Evolutionary conservation across 192 early-diverging fungal species (phyloP), one percentile per base, ranked within the genome.

Genomic region (Diversispora epigaea): DNA sequence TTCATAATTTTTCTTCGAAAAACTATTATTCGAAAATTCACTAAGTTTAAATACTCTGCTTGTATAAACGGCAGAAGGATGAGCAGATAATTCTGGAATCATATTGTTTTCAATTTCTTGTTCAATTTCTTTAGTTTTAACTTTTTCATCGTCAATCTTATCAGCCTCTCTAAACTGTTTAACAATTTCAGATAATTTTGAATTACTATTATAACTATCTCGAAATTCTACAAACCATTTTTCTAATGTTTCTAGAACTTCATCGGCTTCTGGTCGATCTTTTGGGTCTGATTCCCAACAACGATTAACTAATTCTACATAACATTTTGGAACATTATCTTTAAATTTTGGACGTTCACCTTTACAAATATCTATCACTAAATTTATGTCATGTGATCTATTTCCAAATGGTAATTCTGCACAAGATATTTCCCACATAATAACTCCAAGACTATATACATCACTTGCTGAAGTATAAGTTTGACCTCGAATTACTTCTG

Each of bases 201-300:
- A 8, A 49, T 14, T 49, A 14, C 3, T 11, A 49, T 49, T 2
- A 49, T 11, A 14, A 11, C 9, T 14, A 49, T 49, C 14, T 14
- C 47, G 25, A 32, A 32, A 32, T 32, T 32, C 25, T 32, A 32
- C 25, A 32, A 32, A 49, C 64, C 64, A 66, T 32, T 10, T 40
- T 9, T 67, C 17, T n/a, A 67, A 4, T 32, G 12, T 41, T 9
- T 32, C 64, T 19, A n/a, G 32, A 19, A 68, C 21, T 12, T 68
- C 66, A 1, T 68, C 1, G 6, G 68, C 52, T 3, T 4, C 12
- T 55, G 68, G 68, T 4, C 68, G 49, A 15, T 70, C 41, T 4
- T 6, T 8, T 15, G 68, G 68, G 39, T 70, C 52, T 25, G 49
- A 22, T 55, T 70, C 68, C 49, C 68, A 70, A 40, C 68, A 70